These are phyloP conservation scores for Escovopsis sp. DNA, from an alignment of 2,329 filamentous ascomycete genomes.

Conservation along the genomic window DNA sequence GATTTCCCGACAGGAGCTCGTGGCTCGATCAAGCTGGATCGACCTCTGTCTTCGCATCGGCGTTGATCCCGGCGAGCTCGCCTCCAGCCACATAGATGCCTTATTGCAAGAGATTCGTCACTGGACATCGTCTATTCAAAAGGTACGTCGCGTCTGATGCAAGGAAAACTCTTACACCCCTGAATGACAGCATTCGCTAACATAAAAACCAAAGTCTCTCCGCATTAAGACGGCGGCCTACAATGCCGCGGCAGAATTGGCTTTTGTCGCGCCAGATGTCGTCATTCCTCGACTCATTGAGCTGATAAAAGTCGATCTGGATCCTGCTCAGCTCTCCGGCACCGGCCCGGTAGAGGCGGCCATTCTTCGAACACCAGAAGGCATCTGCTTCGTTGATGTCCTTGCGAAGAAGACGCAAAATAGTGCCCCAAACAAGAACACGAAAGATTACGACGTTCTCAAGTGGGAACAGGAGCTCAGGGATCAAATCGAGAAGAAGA, in stretches of 20 bases:
- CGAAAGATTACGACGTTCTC: constrained; percentile 86
- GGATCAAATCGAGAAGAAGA: constrained; percentile 79
- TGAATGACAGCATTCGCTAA: constrained; percentile 1
- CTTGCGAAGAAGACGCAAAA: constrained; percentile 66
- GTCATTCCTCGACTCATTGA: constrained; percentile 64
- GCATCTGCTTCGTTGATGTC: constrained; percentile 79
- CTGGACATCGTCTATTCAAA: constrained; percentile 32
- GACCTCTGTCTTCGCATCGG: constrained; percentile 66
- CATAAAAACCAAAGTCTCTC: constrained; percentile 12
- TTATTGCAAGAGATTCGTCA: constrained; percentile 54
- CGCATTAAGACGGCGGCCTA: constrained; percentile 56
- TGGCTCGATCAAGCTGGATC: constrained; percentile 77
- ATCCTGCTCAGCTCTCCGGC: constrained; percentile 50
- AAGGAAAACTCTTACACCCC: background rate
- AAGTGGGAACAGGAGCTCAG: constrained; percentile 96
- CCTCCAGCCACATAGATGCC: constrained; percentile 43
- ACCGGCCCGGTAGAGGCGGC: constrained; percentile 81
- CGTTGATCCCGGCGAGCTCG: constrained; percentile 70
- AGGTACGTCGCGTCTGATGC: constrained; percentile 28
- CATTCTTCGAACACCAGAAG: constrained; percentile 83
- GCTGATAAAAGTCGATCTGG: constrained; percentile 60
- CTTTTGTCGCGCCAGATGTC: constrained; percentile 77
- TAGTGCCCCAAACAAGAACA: constrained; percentile 66
- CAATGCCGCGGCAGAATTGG: constrained; percentile 75
- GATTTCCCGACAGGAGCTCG: constrained; percentile 60